Percentiles rank a stretch among this genome's conserved stretches.
Conservation (phyloP, 768 basidiomycete species). For the Tulasnella sp. region DNA sequence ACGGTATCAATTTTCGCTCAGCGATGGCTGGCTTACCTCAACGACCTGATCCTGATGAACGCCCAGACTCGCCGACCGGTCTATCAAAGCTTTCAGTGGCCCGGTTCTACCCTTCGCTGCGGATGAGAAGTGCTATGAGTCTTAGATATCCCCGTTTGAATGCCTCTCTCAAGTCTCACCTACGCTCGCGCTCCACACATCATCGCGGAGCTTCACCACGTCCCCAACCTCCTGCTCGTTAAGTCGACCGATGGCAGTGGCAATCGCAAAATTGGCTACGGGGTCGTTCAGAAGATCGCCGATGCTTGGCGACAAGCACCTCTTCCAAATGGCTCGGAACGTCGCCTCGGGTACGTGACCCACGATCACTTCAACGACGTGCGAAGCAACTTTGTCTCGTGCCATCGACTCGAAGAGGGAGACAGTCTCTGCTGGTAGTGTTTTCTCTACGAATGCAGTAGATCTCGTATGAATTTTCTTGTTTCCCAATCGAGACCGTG, state of each 20-base stretch:
- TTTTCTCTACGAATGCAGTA: not conserved
- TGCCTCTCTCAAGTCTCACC: not conserved
- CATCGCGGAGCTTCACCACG: slow-evolving; percentile 33
- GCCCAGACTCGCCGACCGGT: slow-evolving; percentile 44
- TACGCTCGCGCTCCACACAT: not conserved
- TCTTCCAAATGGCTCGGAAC: slow-evolving; percentile 60
- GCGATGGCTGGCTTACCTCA: slow-evolving; percentile 38
- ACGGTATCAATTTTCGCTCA: not conserved
- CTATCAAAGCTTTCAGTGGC: slow-evolving; percentile 63
- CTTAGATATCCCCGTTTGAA: not conserved
- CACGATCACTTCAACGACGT: slow-evolving; percentile 76
- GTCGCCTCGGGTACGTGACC: slow-evolving; percentile 44
- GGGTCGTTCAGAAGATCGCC: slow-evolving; percentile 69
- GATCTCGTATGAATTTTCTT: not conserved
- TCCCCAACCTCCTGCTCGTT: slow-evolving; percentile 42
- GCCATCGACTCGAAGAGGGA: slow-evolving; percentile 28
- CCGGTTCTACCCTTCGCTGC: slow-evolving; percentile 41
- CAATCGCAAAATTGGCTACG: slow-evolving; percentile 88
- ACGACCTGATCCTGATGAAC: slow-evolving; percentile 38
- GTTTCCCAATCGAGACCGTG: not conserved
- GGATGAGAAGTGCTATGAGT: not conserved
- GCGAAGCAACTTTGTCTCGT: slow-evolving; percentile 71
- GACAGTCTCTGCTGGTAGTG: not conserved
- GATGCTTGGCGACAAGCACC: slow-evolving; percentile 65
- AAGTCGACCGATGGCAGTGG: slow-evolving; percentile 59